These are phyloP conservation scores for Sarcomyxa edulis DNA, from an alignment of 768 basidiomycete genomes.

Conservation along the genomic window DNA sequence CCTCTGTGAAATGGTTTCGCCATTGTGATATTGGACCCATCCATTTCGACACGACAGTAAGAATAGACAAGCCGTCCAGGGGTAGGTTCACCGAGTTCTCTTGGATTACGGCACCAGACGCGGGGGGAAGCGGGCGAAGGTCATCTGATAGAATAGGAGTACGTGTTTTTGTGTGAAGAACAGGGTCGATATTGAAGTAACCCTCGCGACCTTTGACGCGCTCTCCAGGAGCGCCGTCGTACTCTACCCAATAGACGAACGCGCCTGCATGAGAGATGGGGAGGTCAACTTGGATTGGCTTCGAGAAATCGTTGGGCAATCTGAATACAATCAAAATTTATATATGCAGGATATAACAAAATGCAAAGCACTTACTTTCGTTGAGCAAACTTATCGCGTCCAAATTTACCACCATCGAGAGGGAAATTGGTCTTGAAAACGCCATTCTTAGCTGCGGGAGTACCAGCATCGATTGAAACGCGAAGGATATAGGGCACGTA, in stretches of 20 bases:
- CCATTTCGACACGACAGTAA: slow-evolving; percentile 96
- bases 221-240: slow-evolving; percentile 56
- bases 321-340: slow-evolving; percentile 30
- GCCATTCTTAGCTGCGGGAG: slow-evolving; percentile 85
- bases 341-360: slow-evolving; percentile 10
- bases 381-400: slow-evolving; percentile 67
- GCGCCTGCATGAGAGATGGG: slow-evolving; percentile 97
- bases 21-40: slow-evolving; percentile 84
- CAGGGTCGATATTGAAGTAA: slow-evolving; percentile 95
- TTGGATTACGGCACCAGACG: slow-evolving; percentile 47
- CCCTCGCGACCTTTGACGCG: slow-evolving; percentile 82
- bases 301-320: slow-evolving; percentile 81
- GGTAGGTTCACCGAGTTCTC: slow-evolving; percentile 63
- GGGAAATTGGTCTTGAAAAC: slow-evolving; percentile 97
- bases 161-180: slow-evolving; percentile 72
- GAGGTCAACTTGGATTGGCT: slow-evolving; percentile 89
- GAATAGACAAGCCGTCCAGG: slow-evolving; percentile 81
- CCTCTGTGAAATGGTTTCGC: slow-evolving; percentile 77
- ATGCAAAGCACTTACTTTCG: slow-evolving; percentile 52
- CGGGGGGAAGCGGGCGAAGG: slow-evolving; percentile 44
- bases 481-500: slow-evolving; percentile 85
- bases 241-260: slow-evolving; percentile 93
- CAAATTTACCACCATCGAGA: slow-evolving; percentile 84
- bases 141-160: slow-evolving; percentile 64
- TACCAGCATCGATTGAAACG: slow-evolving; percentile 88